These are phyloP conservation scores for Helotiales sp. DNA, from an alignment of 2,329 filamentous ascomycete genomes.

Conservation along the genomic window DNA sequence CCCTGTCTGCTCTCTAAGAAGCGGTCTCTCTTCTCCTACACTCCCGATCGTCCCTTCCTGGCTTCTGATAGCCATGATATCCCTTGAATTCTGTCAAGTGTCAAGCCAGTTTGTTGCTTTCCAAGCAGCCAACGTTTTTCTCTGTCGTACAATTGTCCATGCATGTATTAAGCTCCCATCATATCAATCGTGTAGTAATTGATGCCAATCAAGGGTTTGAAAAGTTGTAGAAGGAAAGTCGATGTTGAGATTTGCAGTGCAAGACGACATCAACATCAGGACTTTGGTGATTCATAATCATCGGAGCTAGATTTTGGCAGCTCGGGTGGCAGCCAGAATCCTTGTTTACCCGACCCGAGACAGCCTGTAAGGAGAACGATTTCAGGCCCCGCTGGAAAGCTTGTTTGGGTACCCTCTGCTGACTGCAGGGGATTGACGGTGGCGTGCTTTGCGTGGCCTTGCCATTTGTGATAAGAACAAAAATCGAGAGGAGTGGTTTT, in stretches of 20 bases:
- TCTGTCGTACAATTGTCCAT: background rate
- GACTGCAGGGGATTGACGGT: background rate
- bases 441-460: no score
- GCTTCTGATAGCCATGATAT: conserved; percentile 5
- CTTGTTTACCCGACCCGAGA: background rate
- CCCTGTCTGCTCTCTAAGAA: conserved; percentile 27
- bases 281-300: conserved; percentile 4
- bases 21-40: conserved; percentile 31
- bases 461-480: no score
- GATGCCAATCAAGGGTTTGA: background rate
- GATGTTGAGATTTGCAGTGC: background rate
- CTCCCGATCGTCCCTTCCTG: background rate
- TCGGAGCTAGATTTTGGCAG: conserved; percentile 1
- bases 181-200: background rate
- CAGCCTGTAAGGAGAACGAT: background rate
- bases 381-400: background rate
- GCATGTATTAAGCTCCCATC: background rate
- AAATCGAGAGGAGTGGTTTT: no score
- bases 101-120: background rate
- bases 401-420: background rate
- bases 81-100: background rate
- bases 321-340: background rate
- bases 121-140: background rate
- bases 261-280: background rate
- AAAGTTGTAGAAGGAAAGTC: background rate